Base-by-base conservation (phyloP, 306 rosid genomes). In the Vicia faba region DNA sequence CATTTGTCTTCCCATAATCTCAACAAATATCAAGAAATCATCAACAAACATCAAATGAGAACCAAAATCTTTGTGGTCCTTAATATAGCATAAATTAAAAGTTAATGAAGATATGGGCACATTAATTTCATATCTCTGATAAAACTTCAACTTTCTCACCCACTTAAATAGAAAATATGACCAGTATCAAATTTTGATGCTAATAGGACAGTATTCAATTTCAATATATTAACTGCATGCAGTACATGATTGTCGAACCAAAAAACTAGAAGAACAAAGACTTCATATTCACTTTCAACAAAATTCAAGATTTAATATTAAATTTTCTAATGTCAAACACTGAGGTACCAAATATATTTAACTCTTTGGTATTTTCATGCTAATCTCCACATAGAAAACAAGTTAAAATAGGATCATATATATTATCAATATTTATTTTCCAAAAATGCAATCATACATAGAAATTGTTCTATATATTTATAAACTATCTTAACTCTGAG, bases 281-380 rank as follows among this genome's bases (percentile, higher is more conserved):
- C 28, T 25, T 25, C 66, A 41, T 53, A 59, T 31, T 66, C 64
- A 58, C 64, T 49, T 72, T 62, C 74, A 58, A 38, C 70, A 71
- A 40, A 18, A 50, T 31, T 71, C 35, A 25, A 71, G 71, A 71
- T 53, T 68, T 50, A 9, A 31, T 14, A 6, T n/a, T n/a, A 44
- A 10, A 11, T 43, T 12, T 23, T 25, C 28, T 3, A 25, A 25
- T 25, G 28, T 25, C 0, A 25, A 25, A 25, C 28, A 1, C 28
- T 25, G 4, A 25, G 28, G 28, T 25, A 25, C 28, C 28, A 25
- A 25, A 25, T 25, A 25, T 25, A 25, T 25, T 25, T 25, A 25
- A 3, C 28, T 25, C 1, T 2, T 3, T 25, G 28, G 28, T 2
- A 25, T 3, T 5, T 28, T 3, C 5, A 0, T 28, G 0, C 1